Evolutionary conservation across 2,329 filamentous ascomycete species (phyloP), one percentile per base, ranked within the genome.

Genomic region (Neospermospora avenae): DNA sequence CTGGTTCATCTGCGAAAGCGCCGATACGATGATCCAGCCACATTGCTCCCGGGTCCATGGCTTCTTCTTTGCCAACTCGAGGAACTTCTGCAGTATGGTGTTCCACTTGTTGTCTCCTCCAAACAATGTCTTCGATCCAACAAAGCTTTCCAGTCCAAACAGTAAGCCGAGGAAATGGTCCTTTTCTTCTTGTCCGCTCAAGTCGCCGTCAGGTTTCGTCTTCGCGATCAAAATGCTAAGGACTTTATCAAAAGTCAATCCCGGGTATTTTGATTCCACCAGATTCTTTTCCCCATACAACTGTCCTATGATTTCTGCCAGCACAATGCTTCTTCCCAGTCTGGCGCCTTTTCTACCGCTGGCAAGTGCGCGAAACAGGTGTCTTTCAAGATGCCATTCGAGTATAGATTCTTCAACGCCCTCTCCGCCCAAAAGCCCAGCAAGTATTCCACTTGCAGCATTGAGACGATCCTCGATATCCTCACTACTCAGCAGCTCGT

Each of bases 41-140:
- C 91, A 96, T 72, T 96, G 90, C 69, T 93, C 87, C 62, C 91
- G 84, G 66, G 98, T 80, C 93, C 93, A 97, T 34, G 90, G 84
- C 74, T 96, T 96, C 75, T 90, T 90, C 68, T 85, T 83, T 42
- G 89, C 86, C 62, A 97, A 81, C 63, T 86, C 83, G 68, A 92
- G 82, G 34, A 97, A 77, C 56, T 90, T 77, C 57, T 88, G 83
- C 51, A 97, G 77, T n/a, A 96, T 79, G 57, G 81, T 78, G 48
- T 80, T 78, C 85, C 88, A 92, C 69, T 78, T 81, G 4, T 82
- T 77, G 35, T 84, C 78, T 3, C 78, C 74, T 58, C 77, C 74
- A 67, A 93, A 88, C 13, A 96, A 77, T 42, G 92, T 82, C 4
- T 83, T 83, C 13, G 93, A 91, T 73, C 91, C 86, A 46, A 97